Evolutionary conservation across 495 filamentous ascomycete genomes (phyloP).

Genomic region (Alectoria sarmentosa): DNA sequence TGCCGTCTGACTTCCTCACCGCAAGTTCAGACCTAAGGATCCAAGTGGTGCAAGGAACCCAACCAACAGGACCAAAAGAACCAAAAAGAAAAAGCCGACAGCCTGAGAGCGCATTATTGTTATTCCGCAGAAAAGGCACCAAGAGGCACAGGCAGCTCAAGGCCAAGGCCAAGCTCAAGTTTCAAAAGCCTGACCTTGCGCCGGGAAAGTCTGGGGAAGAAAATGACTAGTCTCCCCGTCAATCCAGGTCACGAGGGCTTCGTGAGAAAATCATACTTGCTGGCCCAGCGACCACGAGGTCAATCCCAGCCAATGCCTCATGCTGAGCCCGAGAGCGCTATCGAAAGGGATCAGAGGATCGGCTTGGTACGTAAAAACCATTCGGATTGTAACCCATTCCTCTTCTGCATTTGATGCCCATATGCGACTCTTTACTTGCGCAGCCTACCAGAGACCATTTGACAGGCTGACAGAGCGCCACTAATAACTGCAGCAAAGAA

Average conservation of each 20-base stretch:
- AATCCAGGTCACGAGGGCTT: slow-evolving; percentile 45
- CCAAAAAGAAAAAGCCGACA: no score
- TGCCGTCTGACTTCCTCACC: neutral
- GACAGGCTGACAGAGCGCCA: slow-evolving; percentile 6
- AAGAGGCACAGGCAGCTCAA: no score
- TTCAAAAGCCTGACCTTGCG: neutral
- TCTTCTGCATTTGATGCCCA: no score
- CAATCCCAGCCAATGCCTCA: slow-evolving; percentile 38
- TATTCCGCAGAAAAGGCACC: no score
- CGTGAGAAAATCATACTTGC: slow-evolving; percentile 81
- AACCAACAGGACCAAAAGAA: no score
- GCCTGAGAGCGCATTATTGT: no score
- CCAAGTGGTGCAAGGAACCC: no score
- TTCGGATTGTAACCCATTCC: no score
- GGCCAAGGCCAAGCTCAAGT: no score
- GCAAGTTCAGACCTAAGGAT: neutral
- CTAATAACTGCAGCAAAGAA: slow-evolving; percentile 54
- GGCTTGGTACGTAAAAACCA: slow-evolving; percentile 81
- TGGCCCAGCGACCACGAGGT: slow-evolving; percentile 45
- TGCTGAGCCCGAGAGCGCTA: slow-evolving; percentile 56
- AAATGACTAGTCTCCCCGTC: slow-evolving; percentile 23
- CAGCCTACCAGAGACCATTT: slow-evolving; percentile 13
- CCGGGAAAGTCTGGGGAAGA: neutral
- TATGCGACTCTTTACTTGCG: slow-evolving; percentile 7
- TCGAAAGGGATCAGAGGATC: slow-evolving; percentile 88